Evolutionary conservation across 1,284 basidiomycete genomes (phyloP), one percentile per base, ranked within the genome.

Genomic region (Lignosus rhinocerotis): DNA sequence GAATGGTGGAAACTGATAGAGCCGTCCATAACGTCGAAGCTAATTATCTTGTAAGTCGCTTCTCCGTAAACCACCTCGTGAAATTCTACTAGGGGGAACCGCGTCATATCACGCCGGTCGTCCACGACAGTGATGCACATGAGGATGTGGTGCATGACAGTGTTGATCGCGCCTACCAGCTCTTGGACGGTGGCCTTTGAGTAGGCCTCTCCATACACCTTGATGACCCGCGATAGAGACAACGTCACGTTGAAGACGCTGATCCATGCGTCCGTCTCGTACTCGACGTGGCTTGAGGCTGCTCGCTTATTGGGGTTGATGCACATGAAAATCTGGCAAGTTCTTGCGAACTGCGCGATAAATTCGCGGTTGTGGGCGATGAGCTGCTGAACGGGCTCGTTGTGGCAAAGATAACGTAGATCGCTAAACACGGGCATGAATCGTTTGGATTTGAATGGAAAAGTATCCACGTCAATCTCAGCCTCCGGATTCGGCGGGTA

Each of bases 1-100:
- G 95, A 94, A 71, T 98, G 94, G 70, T 98, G 96, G 74, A 98
- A 98, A 73, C 92, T 94, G 58, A 94, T 87, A 80, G 86, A 88
- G 10, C 89, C 87, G n/a, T 88, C 85, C 67, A 88, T 75, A 3
- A 95, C 89, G 60, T 93, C 85, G 69, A 93, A 93, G 12, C 91
- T 74, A 47, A 96, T 78, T 47, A 92, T 77, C 12, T 82, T 75
- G 67, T 87, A 90, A 2, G 73, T 66, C n/a, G 72, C 74, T 34
- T 81, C 82, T 16, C 83, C 87, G 67, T 93, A 93, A 12, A 73
- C 68, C 41, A 92, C 84, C 2, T 80, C 71, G 67, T 93, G 88
- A 71, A 85, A 89, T 1, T 69, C 67, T 10, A 88, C 82, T 7
- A 80, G 79, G 2, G 74, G 68, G 66, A 91, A 93, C 66, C 88